Percentiles rank a stretch among this genome's conserved stretches.
These are phyloP conservation scores for Lachnellula cervina DNA, from an alignment of 2,329 filamentous ascomycete species.

Conservation along the genomic window DNA sequence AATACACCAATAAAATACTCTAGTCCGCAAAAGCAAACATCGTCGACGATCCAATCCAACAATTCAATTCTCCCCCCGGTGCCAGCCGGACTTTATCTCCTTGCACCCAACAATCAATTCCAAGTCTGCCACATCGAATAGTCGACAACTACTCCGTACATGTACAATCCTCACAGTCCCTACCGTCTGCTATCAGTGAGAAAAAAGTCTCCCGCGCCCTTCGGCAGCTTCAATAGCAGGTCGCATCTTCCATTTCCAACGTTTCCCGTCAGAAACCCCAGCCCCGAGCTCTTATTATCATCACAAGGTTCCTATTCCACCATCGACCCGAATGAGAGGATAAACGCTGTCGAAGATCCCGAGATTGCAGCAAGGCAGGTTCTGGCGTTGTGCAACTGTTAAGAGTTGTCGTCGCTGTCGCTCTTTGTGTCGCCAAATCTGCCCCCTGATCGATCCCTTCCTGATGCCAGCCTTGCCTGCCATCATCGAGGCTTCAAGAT, in stretches of 20 bases:
- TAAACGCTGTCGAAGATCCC: neutral
- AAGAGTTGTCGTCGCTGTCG: conserved; percentile 7
- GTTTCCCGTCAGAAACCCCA: conserved; percentile 15
- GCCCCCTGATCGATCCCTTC: conserved; percentile 8
- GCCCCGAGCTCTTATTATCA: conserved; percentile 3
- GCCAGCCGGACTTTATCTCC: neutral
- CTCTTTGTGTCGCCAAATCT: neutral
- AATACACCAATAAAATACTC: neutral
- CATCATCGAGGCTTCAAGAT: conserved; percentile 18
- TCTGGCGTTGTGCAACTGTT: conserved; percentile 3
- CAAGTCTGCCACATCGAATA: neutral
- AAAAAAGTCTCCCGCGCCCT: neutral
- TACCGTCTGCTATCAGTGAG: neutral
- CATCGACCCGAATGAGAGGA: conserved; percentile 11
- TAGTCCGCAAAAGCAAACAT: neutral
- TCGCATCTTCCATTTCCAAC: conserved; percentile 9
- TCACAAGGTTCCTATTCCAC: conserved; percentile 3
- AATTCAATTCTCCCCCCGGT: neutral
- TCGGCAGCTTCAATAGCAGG: conserved; percentile 16
- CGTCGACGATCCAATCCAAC: neutral
- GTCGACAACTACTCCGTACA: neutral
- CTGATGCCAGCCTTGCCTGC: conserved; percentile 16
- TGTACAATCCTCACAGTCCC: neutral
- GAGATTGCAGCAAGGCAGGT: conserved; percentile 1
- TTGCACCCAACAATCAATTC: neutral